Percentiles rank a stretch among this genome's conserved stretches.
phyloP scores from a whole-genome alignment of 1,139 yeast genomes.

The Sugiyamaella neomexicana region DNA sequence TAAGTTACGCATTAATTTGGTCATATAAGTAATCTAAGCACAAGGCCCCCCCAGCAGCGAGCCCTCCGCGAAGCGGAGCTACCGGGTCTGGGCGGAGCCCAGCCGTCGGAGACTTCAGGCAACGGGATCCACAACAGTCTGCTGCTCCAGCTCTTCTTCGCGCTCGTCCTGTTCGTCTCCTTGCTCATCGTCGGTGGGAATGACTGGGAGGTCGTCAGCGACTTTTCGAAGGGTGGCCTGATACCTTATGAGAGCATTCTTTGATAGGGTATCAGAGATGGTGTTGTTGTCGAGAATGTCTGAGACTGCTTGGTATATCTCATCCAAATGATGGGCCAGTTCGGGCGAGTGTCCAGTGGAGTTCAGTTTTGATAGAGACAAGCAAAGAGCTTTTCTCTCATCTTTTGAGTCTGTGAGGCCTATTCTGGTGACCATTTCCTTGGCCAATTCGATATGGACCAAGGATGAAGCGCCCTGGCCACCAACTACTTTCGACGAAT shows the following conservation, averaged over 20 bases:
- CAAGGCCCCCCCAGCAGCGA: no score
- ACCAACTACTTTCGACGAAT: slow-evolving; percentile 67
- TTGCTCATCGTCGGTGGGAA: slow-evolving; percentile 22
- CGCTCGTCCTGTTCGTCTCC: background rate
- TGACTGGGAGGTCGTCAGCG: slow-evolving; percentile 11
- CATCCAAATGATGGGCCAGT: slow-evolving; percentile 23
- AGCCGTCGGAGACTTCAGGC: no score
- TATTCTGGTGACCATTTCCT: slow-evolving; percentile 51
- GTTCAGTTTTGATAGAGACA: slow-evolving; percentile 53
- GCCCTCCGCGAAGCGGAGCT: no score
- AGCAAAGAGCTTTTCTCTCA: slow-evolving; percentile 57
- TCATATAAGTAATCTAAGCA: no score
- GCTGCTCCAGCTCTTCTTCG: background rate
- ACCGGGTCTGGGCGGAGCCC: no score
- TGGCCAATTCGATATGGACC: slow-evolving; percentile 59
- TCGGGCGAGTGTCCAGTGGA: slow-evolving; percentile 35
- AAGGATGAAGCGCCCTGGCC: slow-evolving; percentile 49
- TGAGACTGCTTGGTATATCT: slow-evolving; percentile 32
- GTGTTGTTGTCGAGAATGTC: slow-evolving; percentile 31
- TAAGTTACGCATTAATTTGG: no score
- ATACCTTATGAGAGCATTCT: slow-evolving; percentile 20
- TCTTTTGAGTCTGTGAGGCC: slow-evolving; percentile 50
- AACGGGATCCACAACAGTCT: no score
- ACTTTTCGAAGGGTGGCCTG: slow-evolving; percentile 17
- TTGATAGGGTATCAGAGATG: slow-evolving; percentile 21